These are phyloP conservation scores for Camellia lanceoleosa DNA, from an alignment of 148 eudicot genomes.

Conservation along the genomic window DNA sequence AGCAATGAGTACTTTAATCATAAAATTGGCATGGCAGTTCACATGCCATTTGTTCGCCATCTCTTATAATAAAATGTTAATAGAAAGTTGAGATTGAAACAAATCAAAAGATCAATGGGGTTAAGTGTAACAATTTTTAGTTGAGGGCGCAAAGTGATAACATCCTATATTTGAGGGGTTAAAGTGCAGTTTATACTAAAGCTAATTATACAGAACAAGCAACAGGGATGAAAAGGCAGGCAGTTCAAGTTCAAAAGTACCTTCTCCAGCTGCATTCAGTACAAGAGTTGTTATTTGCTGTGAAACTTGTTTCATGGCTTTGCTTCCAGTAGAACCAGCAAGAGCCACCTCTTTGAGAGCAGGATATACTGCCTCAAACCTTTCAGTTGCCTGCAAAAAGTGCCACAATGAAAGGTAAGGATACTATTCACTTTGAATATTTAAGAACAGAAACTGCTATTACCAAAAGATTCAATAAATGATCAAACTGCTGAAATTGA, in stretches of 20 bases:
- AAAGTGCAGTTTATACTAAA: not conserved
- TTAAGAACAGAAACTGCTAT: not conserved
- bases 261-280: conserved; percentile 68
- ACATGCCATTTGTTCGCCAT: too few relatives aligned
- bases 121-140: too few relatives aligned
- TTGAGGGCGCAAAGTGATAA: too few relatives aligned
- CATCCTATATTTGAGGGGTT: too few relatives aligned
- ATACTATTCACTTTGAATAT: not conserved
- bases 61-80: too few relatives aligned
- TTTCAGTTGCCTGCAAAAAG: conserved; percentile 70
- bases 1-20: too few relatives aligned
- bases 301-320: conserved; percentile 76
- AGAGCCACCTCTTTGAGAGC: conserved; percentile 80
- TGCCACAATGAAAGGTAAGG: conserved; percentile 6
- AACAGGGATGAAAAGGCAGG: not conserved
- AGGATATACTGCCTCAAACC: conserved; percentile 79
- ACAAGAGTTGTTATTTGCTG: conserved; percentile 57
- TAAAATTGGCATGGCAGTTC: too few relatives aligned
- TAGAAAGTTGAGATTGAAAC: too few relatives aligned
- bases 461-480: not conserved
- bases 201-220: not conserved
- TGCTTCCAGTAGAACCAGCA: conserved; percentile 77
- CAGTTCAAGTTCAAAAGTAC: conserved; percentile 25
- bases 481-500: not conserved
- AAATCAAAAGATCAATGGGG: too few relatives aligned